Percentiles rank a stretch among this genome's conserved stretches.
phyloP scores from a whole-genome alignment of 2,329 filamentous ascomycete genomes.

The Pseudogymnoascus sp. region DNA sequence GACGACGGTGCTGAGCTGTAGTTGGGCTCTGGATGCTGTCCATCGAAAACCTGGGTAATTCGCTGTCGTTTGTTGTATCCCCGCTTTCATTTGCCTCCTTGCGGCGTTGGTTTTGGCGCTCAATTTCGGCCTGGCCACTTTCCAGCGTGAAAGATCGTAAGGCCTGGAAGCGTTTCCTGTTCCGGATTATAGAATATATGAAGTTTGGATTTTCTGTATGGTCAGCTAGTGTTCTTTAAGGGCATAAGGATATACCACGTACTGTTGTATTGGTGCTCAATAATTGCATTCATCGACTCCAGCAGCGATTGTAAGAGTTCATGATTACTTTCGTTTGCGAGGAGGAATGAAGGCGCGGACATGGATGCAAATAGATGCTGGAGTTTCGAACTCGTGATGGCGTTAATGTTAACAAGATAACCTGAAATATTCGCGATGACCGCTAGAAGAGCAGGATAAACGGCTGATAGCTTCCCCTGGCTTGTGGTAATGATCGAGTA shows the following conservation, averaged over 20 bases:
- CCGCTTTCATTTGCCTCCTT: slow-evolving; percentile 47
- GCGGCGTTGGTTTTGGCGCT: slow-evolving; percentile 61
- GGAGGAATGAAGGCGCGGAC: slow-evolving; percentile 84
- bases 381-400: slow-evolving; percentile 68
- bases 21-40: slow-evolving; percentile 61
- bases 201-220: slow-evolving; percentile 67
- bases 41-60: slow-evolving; percentile 46
- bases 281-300: slow-evolving; percentile 79
- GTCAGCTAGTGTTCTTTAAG: slow-evolving; percentile 6
- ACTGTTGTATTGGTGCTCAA: slow-evolving; percentile 82
- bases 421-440: slow-evolving; percentile 91
- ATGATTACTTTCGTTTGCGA: slow-evolving; percentile 90
- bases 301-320: slow-evolving; percentile 69
- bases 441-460: slow-evolving; percentile 85
- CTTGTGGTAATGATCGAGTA: slow-evolving; percentile 85
- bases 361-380: slow-evolving; percentile 85
- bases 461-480: slow-evolving; percentile 79
- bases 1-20: slow-evolving; percentile 41
- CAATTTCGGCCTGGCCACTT: slow-evolving; percentile 83
- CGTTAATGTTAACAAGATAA: slow-evolving; percentile 68
- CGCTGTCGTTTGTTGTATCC: slow-evolving; percentile 31
- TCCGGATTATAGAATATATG: slow-evolving; percentile 68
- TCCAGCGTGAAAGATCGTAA: slow-evolving; percentile 83
- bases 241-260: slow-evolving; percentile 28
- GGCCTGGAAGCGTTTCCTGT: slow-evolving; percentile 74